Base-by-base conservation (phyloP, 139 green algal genomes). In the Deuterostichococcus epilithicus region DNA sequence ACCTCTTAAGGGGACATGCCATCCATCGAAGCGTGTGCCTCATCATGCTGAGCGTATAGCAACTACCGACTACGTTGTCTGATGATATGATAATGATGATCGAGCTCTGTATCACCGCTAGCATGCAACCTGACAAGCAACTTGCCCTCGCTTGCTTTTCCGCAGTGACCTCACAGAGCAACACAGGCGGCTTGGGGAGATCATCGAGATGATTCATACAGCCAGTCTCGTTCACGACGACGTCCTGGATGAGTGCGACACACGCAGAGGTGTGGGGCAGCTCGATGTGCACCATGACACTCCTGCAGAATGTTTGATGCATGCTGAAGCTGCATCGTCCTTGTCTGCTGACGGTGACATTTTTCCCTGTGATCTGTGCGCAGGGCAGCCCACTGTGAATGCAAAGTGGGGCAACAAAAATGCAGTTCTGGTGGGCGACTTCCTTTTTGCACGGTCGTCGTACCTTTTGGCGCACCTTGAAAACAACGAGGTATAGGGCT, bases 121-220 rank as follows among this genome's bases (percentile, higher is more conserved):
- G n/a, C n/a, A n/a, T n/a, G n/a, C n/a, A n/a, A n/a, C n/a, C n/a
- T n/a, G n/a, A n/a, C n/a, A n/a, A n/a, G n/a, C n/a, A n/a, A n/a
- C n/a, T n/a, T n/a, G n/a, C n/a, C n/a, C n/a, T n/a, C n/a, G n/a
- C n/a, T n/a, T 39, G 13, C 26, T 52, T 10, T 30, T 0, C 23
- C 82, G 74, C 90, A 98, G 94, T 18, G 92, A 97, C 70, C 88
- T 99, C 28, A 96, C 82, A 2, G 88, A 93, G 13, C 81, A 89
- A 76, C 96, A 99, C 58, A 86, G 91, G 52, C 74, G 94, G 32
- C 86, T 99, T 32, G 96, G 96, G 26, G 93, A 98, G 76, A 99
- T 99, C 52, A 97, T 88, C 0, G 96, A 99, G 80, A 99, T 99
- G 96, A 98, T 99, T 79, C 96, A 99, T 90, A 98, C 95, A 4